Conservation (phyloP, 2,329 filamentous ascomycete genomes). For the Talaromyces rugulosus region DNA sequence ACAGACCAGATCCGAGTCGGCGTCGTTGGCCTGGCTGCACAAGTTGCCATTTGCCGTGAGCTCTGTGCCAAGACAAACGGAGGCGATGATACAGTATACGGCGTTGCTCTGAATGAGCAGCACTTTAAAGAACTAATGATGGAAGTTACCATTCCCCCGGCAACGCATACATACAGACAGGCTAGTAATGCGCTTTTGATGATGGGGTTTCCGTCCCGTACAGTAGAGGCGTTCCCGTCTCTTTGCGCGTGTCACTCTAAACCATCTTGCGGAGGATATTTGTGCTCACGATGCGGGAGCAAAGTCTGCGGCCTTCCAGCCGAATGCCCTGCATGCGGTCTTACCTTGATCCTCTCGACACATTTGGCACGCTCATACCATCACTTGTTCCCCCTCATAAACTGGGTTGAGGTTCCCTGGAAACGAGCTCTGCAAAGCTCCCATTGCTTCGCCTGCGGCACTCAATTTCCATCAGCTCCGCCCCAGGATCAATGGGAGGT, state of each 20-base stretch:
- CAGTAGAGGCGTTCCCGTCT: conserved; percentile 66
- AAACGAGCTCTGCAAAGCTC: conserved; percentile 57
- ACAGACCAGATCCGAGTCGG: conserved; percentile 80
- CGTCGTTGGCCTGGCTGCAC: conserved; percentile 84
- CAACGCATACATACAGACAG: conserved; percentile 61
- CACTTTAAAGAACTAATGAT: conserved; percentile 89
- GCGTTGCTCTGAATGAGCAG: conserved; percentile 77
- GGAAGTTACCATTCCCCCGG: conserved; percentile 81
- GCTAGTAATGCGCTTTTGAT: conserved; percentile 64
- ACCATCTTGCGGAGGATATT: conserved; percentile 77
- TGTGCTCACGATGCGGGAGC: conserved; percentile 80
- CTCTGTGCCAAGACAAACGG: conserved; percentile 83
- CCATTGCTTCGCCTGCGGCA: conserved; percentile 75
- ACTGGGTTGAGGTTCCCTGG: conserved; percentile 91
- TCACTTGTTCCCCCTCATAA: conserved; percentile 82
- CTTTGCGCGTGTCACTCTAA: conserved; percentile 89
- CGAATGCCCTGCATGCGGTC: conserved; percentile 84
- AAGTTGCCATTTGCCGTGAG: conserved; percentile 87
- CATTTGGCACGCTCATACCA: conserved; percentile 91
- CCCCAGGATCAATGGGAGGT: conserved; percentile 31
- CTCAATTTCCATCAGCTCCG: conserved; percentile 60
- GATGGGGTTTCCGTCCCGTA: conserved; percentile 96
- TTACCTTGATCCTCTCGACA: conserved; percentile 91
- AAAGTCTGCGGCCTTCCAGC: conserved; percentile 88
- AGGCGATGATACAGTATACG: conserved; percentile 68